Percentiles rank a stretch among this genome's conserved stretches.
phyloP scores from a whole-genome alignment of 345 rosid genomes.

The Limnanthes douglasii region DNA sequence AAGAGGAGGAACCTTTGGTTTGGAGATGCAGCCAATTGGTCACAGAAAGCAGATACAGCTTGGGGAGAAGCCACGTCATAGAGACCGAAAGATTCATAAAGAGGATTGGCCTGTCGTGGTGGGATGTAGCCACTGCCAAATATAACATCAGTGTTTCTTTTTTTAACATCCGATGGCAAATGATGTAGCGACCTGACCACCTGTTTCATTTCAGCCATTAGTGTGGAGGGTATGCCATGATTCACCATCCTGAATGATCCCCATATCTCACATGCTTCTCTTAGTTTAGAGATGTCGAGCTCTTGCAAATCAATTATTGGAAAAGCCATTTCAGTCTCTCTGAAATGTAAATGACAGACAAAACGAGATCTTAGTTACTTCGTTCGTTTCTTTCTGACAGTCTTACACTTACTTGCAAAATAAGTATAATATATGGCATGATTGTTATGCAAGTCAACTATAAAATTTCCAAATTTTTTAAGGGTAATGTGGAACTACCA shows the following conservation, averaged over 20 bases:
- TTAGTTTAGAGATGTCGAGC: slow-evolving; percentile 21
- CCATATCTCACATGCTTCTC: slow-evolving; percentile 54
- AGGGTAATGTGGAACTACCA: no score
- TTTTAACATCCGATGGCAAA: slow-evolving; percentile 50
- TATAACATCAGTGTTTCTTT: slow-evolving; percentile 37
- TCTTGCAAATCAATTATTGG: slow-evolving; percentile 40
- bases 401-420: no score
- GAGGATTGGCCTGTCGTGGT: slow-evolving; percentile 41
- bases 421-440: no score
- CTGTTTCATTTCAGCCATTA: slow-evolving; percentile 51
- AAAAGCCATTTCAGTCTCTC: no score
- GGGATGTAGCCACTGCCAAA: slow-evolving; percentile 67
- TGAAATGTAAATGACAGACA: no score
- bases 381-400: no score
- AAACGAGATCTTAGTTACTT: no score
- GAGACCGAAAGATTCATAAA: slow-evolving; percentile 73
- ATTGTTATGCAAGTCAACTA: no score
- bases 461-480: no score
- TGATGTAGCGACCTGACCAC: slow-evolving; percentile 49
- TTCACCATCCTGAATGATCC: slow-evolving; percentile 74
- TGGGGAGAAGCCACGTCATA: slow-evolving; percentile 47
- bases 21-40: slow-evolving; percentile 48
- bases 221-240: slow-evolving; percentile 29
- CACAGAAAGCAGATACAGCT: slow-evolving; percentile 47
- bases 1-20: slow-evolving; percentile 39